These are phyloP conservation scores for Nemania serpens DNA, from an alignment of 2,329 filamentous ascomycete genomes.

Conservation along the genomic window DNA sequence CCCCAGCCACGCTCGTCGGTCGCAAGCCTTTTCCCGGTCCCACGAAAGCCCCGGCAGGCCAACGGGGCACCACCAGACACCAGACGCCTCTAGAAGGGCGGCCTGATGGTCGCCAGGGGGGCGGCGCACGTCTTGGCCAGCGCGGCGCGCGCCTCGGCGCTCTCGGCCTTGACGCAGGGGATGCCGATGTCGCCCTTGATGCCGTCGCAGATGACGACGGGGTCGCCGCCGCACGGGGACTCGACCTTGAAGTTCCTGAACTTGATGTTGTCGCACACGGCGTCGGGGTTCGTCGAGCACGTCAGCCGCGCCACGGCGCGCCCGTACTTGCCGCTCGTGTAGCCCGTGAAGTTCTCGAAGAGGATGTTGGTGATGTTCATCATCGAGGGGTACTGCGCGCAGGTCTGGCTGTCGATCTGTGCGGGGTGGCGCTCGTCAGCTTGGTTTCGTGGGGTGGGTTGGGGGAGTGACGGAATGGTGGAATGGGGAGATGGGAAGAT, in stretches of 20 bases:
- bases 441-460: neutral
- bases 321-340: slow-evolving; percentile 60
- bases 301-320: slow-evolving; percentile 58
- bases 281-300: slow-evolving; percentile 57
- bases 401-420: slow-evolving; percentile 51
- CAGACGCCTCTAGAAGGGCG: slow-evolving; percentile 12
- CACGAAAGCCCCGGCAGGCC: too few species aligned
- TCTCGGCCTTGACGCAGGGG: slow-evolving; percentile 45
- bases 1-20: too few species aligned
- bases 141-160: slow-evolving; percentile 41
- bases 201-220: slow-evolving; percentile 56
- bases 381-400: slow-evolving; percentile 57
- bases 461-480: neutral
- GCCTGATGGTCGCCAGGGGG: slow-evolving; percentile 34
- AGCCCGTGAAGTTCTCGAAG: slow-evolving; percentile 63
- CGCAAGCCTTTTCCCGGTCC: too few species aligned
- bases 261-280: slow-evolving; percentile 60
- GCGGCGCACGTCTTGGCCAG: slow-evolving; percentile 41
- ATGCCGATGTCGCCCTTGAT: slow-evolving; percentile 45
- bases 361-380: slow-evolving; percentile 64
- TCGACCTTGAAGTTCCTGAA: slow-evolving; percentile 60
- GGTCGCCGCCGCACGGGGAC: slow-evolving; percentile 50
- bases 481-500: too few species aligned
- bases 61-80: too few species aligned
- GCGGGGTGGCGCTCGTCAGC: slow-evolving; percentile 9